A percentile compares a stretch with the other conserved stretches of the same genome.
phyloP scores from a whole-genome alignment of 1,284 basidiomycete species.

The Pholiota adiposa region DNA sequence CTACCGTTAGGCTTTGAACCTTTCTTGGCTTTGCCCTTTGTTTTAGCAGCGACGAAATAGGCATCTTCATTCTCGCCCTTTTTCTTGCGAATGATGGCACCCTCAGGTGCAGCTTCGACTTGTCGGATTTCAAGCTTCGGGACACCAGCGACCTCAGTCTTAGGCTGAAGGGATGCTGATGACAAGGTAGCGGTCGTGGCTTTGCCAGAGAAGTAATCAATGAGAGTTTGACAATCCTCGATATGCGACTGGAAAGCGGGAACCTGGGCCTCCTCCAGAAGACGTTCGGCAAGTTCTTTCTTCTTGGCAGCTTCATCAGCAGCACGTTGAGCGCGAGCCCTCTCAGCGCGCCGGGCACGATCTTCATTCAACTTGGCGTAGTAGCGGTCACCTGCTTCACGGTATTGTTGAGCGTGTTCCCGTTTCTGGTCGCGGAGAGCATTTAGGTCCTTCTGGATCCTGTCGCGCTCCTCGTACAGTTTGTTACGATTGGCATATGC shows the following conservation, averaged over 20 bases:
- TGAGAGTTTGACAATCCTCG: slow-evolving; percentile 95
- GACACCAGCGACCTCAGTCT: slow-evolving; percentile 67
- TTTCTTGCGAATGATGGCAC: slow-evolving; percentile 88
- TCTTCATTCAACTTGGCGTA: slow-evolving; percentile 86
- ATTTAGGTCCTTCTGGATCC: slow-evolving; percentile 73
- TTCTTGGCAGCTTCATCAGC: slow-evolving; percentile 86
- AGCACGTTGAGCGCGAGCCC: slow-evolving; percentile 78
- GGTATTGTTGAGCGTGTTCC: slow-evolving; percentile 70
- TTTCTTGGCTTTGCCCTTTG: slow-evolving; percentile 74
- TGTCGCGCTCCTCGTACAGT: slow-evolving; percentile 88
- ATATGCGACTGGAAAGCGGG: slow-evolving; percentile 95
- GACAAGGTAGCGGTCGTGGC: slow-evolving; percentile 57
- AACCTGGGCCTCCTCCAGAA: slow-evolving; percentile 90
- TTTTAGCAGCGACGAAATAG: slow-evolving; percentile 82
- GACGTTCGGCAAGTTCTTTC: slow-evolving; percentile 77
- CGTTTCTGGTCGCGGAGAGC: slow-evolving; percentile 81
- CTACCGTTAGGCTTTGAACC: slow-evolving; percentile 39
- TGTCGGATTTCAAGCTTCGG: slow-evolving; percentile 86
- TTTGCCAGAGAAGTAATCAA: slow-evolving; percentile 88
- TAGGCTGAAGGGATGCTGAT: slow-evolving; percentile 42
- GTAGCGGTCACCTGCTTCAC: slow-evolving; percentile 83
- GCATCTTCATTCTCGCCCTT: slow-evolving; percentile 84
- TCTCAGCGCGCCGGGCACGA: slow-evolving; percentile 83
- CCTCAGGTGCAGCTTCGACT: slow-evolving; percentile 77
- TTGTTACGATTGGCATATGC: slow-evolving; percentile 82